Base-by-base conservation (phyloP, 2,329 filamentous ascomycete genomes). In the Aspergillus transmontanensis region DNA sequence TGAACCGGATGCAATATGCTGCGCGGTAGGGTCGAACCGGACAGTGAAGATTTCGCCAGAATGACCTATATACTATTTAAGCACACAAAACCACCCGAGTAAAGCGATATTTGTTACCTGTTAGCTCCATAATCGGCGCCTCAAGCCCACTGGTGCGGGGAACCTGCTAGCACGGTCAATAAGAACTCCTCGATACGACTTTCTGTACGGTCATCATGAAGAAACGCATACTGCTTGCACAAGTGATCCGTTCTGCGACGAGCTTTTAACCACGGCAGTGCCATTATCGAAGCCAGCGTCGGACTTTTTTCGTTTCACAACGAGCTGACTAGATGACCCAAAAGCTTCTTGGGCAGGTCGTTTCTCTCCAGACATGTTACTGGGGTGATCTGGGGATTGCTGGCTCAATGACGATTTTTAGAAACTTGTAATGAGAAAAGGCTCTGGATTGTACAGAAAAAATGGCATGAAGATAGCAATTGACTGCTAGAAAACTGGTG, bases 111-210 rank as follows among this genome's bases (percentile, higher is more conserved):
- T 32, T 6, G 14, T 32, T 87, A 74, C 92, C 93, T 57, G 90
- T 90, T 60, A 99, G 83, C 79, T 98, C 93, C 93, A 98, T 97
- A 51, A 97, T 90, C 1, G 94, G 93, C 62, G 94, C 91, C 76
- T 96, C 89, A 34, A 99, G 85, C 58, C 87, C 88, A 76, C 93
- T 96, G 54, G 93, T 94, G 71, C 93, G 87, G 59, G 90, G 87
- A 66, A 87, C 86, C 93, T 96, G 78, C 51, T 16, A 21, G n/a
- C 11, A 39, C n/a, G 21, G n/a, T 55, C 34, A 55, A 55, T 39
- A 23, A 39, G 21, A 12, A 55, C 12, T 39, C 12, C n/a, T 55
- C 19, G 19, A 55, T 19, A 39, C 11, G 12, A 28, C 9, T 51
- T 51, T 51, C 48, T 32, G 28, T 19, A 55, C 4, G 21, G n/a